These are phyloP conservation scores for Nymphaea thermarum DNA, from an alignment of 164 flowering plant genomes.

Conservation along the genomic window DNA sequence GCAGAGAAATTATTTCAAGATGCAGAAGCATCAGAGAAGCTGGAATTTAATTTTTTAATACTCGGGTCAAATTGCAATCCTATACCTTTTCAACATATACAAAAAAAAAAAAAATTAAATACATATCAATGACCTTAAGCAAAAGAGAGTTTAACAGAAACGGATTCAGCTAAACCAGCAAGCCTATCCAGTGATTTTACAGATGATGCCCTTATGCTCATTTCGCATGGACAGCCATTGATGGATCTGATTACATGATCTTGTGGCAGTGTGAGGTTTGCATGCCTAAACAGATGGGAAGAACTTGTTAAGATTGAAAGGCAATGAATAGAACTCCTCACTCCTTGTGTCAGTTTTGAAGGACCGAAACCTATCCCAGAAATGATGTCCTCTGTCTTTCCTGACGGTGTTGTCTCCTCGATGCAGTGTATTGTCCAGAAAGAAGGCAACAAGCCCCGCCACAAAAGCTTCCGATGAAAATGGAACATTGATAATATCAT, in stretches of 20 bases:
- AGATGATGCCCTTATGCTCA: background rate
- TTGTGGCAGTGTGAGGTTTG: background rate
- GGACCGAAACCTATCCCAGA: constrained; percentile 72
- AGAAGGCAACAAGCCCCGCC: constrained; percentile 43
- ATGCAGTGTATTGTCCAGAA: constrained; percentile 47
- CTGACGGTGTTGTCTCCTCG: constrained; percentile 30
- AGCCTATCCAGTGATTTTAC: background rate
- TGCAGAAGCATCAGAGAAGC: no score
- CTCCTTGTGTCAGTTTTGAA: constrained; percentile 63
- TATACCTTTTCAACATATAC: background rate
- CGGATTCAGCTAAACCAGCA: background rate
- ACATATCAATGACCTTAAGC: background rate
- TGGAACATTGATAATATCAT: constrained; percentile 69
- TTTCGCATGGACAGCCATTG: background rate
- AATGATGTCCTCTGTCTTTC: constrained; percentile 65
- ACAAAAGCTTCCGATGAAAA: constrained; percentile 70
- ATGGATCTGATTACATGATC: background rate
- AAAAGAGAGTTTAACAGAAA: background rate
- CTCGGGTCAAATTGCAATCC: no score
- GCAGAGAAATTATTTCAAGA: no score
- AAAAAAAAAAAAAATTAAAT: no score
- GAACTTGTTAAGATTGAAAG: constrained; percentile 71
- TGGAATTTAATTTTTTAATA: no score
- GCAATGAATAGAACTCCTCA: constrained; percentile 70
- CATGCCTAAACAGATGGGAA: constrained; percentile 61